Base-by-base conservation (phyloP, 106 monocot genomes). In the Allium fistulosum region DNA sequence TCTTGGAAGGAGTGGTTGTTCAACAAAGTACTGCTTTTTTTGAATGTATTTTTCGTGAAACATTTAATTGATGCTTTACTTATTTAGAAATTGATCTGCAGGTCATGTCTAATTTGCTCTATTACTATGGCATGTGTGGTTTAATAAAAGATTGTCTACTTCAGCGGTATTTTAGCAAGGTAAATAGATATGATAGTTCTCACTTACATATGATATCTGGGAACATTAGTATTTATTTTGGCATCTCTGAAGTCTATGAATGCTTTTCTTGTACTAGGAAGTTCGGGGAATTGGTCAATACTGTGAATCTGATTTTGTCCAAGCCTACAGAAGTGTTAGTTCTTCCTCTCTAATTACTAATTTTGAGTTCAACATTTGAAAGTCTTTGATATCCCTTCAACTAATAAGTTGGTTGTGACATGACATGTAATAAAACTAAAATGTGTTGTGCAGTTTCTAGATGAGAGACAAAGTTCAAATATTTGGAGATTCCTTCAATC, bases 1-100 rank as follows among this genome's bases (percentile, higher is more conserved):
- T 88, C 92, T 13, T 92, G 92, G 92, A 76, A 82, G 9, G 92
- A 92, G 58, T 88, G 88, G 92, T 75, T 92, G 28, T 85, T 80
- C 49, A 83, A 80, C 70, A 92, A 92, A 83, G 92, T 88, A 66
- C 11, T 7, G 9, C 26, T 11, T 60, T 16, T 9, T 37, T 37
- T 37, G 37, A 37, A 37, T 37, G 37, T 37, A 5, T 37, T 37
- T 37, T 37, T 37, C 5, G 37, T 37, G 1, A 37, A 37, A 37
- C 37, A 37, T 37, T 37, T 37, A 37, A 37, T 37, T 37, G 2
- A 37, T 37, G 37, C 37, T 37, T 37, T 37, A 37, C 37, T 37
- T 37, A 37, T 37, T 37, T 37, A 37, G 37, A 37, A 37, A 37
- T 37, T 37, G 37, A 37, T 68, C 64, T n/a, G 81, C 72, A 88